Evolutionary conservation across 2,329 filamentous ascomycete genomes (phyloP), one percentile per base, ranked within the genome.

Genomic region (Cephalotrichum gorgonifer): DNA sequence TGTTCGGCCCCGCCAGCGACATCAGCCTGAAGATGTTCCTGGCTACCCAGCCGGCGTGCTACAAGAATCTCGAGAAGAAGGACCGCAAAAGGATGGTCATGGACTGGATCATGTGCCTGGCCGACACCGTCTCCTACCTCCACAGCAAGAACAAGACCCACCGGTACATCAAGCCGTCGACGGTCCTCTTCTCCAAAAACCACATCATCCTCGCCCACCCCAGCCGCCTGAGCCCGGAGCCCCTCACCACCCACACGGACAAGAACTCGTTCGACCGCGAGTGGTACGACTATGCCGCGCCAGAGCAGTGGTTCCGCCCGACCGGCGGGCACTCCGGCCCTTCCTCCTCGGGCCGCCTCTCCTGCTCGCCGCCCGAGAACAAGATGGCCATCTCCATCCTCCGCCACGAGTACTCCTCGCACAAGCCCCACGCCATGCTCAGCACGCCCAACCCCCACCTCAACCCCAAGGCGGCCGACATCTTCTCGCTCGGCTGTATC

Each of bases 51-150:
- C 81, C 84, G 2, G 67, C 74, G 22, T 74, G 76, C 22, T 74
- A 84, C 60, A 82, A 84, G 56, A 76, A 74, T 47, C 61, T 87
- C 11, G 57, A 76, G 3, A 85, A 86, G 58, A 68, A 71, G 46
- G 73, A 77, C 38, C 72, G 83, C 25, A 73, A 81, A 30, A 67
- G 71, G 43, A 66, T 84, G 15, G 61, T 88, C 5, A 70, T 87
- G 59, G 82, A 86, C 60, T 89, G 85, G 85, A 77, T 88, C 57
- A 79, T 85, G 57, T 89, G 85, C 60, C 71, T 89, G 4, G 72
- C 76, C 38, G 82, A 87, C 60, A 81, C 83, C 1, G 59, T 88
- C 15, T 78, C 81, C 48, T 85, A 76, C 53, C 65, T 89, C 2
- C 85, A 89, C 59, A 74, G 73, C 53, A 74, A 74, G 44, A 79